These are phyloP conservation scores for Ogataea sp. DNA, from an alignment of 805 yeast genomes.

Conservation along the genomic window DNA sequence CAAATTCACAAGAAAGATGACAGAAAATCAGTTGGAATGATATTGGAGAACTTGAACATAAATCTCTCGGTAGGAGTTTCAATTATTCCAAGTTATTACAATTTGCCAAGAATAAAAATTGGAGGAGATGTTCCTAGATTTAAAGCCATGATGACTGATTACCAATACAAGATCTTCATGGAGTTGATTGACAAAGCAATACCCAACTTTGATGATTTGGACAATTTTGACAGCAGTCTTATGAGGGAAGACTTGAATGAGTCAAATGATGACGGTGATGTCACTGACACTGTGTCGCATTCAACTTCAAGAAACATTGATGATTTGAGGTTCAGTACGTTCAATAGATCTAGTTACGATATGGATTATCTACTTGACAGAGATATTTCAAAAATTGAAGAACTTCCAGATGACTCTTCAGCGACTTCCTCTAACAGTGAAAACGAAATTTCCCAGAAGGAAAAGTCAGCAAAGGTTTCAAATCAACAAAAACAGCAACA, in stretches of 20 bases:
- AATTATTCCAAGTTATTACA: constrained; percentile 72
- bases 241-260: not conserved
- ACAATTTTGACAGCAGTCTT: constrained; percentile 5
- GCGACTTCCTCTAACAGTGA: not conserved
- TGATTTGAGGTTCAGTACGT: not conserved
- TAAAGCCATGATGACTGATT: constrained; percentile 70
- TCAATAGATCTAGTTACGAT: not conserved
- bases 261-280: not conserved
- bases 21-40: constrained; percentile 48
- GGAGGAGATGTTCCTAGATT: constrained; percentile 74
- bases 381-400: constrained; percentile 6
- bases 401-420: constrained; percentile 7
- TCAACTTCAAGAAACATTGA: not conserved
- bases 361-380: not conserved
- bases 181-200: constrained; percentile 60
- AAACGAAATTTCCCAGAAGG: not conserved
- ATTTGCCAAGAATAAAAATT: constrained; percentile 62
- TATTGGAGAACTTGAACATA: constrained; percentile 70
- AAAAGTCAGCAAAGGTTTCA: not conserved
- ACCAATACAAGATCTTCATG: constrained; percentile 85
- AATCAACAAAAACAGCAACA: constrained; percentile 37
- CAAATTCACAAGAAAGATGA: constrained; percentile 46
- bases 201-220: constrained; percentile 37
- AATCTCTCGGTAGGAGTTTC: constrained; percentile 73
- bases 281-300: not conserved